phyloP scores from a whole-genome alignment of 805 yeast species.

The Cyberlindnera euphorbiae region DNA sequence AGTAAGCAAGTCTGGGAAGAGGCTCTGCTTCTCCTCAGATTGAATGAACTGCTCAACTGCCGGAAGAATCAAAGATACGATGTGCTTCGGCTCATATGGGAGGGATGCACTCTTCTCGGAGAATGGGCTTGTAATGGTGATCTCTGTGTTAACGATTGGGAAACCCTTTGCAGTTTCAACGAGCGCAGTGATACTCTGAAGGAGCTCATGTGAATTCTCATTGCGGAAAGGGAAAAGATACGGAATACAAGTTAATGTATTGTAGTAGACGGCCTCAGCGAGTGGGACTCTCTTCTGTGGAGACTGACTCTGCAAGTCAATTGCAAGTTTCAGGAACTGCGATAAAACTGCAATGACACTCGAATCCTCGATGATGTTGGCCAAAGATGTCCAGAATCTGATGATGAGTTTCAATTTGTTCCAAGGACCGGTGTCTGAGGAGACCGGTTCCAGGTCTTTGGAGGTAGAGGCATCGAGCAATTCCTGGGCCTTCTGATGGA shows the following conservation, averaged over 20 bases:
- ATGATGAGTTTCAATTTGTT: conserved; percentile 64
- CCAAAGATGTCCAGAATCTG: conserved; percentile 63
- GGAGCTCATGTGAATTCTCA: conserved; percentile 27
- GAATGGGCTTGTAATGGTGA: conserved; percentile 26
- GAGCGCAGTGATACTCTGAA: conserved; percentile 35
- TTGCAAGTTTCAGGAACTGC: conserved; percentile 50
- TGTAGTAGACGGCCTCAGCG: conserved; percentile 65
- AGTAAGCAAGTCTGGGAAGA: conserved; percentile 34
- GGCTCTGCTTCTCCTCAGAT: conserved; percentile 2
- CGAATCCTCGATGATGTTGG: conserved; percentile 54
- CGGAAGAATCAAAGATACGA: conserved; percentile 48
- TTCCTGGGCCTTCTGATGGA: conserved; percentile 59
- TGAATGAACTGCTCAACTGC: conserved; percentile 34
- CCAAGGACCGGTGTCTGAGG: conserved; percentile 53
- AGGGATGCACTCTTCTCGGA: conserved; percentile 18
- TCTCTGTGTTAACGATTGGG: conserved; percentile 20
- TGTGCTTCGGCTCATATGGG: conserved; percentile 48
- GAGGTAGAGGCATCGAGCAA: conserved; percentile 38
- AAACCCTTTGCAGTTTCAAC: conserved; percentile 42
- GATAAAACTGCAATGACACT: conserved; percentile 44
- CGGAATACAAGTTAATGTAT: conserved; percentile 60
- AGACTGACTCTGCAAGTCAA: conserved; percentile 44
- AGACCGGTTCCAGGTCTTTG: conserved; percentile 23
- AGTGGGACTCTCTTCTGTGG: conserved; percentile 44
- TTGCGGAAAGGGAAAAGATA: conserved; percentile 46